Conservation (phyloP, 768 basidiomycete species). For the Auricularia cornea region DNA sequence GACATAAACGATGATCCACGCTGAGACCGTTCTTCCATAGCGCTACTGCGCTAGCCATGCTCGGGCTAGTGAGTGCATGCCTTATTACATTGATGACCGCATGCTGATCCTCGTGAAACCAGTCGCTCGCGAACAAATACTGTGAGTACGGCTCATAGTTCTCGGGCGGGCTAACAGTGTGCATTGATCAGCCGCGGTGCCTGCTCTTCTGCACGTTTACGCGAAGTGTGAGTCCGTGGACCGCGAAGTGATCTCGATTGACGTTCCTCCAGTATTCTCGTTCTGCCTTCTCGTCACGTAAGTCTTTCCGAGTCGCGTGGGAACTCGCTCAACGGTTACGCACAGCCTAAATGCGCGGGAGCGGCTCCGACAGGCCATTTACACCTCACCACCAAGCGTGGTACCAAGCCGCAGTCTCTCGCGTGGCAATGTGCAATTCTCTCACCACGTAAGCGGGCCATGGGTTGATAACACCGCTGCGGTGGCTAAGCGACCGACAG, state of each 20-base stretch:
- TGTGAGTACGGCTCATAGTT: not conserved
- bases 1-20: not conserved
- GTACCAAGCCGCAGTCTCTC: not conserved
- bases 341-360: not conserved
- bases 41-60: not conserved
- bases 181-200: not conserved
- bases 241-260: not conserved
- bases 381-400: not conserved
- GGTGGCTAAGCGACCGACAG: not conserved
- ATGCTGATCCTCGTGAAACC: not conserved
- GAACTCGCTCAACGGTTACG: not conserved
- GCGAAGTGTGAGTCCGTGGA: not conserved
- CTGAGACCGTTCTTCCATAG: not conserved
- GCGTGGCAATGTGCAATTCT: too few relatives aligned
- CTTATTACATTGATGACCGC: not conserved
- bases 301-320: not conserved
- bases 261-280: not conserved
- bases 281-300: not conserved
- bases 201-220: not conserved
- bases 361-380: not conserved
- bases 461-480: too few relatives aligned
- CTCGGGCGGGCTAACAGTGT: too few relatives aligned
- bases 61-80: not conserved
- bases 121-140: not conserved
- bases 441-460: too few relatives aligned